Conservation (phyloP, 129 eudicot genomes). For the Centrapalus pauciflorus region DNA sequence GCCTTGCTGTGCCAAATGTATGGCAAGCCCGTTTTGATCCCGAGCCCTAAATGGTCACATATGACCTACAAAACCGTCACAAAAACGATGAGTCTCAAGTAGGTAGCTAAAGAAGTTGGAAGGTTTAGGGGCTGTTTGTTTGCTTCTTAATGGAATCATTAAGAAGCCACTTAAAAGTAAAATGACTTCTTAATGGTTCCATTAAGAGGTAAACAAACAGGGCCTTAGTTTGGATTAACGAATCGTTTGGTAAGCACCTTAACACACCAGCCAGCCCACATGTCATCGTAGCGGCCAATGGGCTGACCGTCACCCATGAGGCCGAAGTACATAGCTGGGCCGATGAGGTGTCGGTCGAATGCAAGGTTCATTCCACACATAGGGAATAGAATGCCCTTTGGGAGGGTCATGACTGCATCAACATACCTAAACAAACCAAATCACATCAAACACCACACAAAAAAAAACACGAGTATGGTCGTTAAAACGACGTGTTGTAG, state of each 20-base stretch:
- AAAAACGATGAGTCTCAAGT: background rate
- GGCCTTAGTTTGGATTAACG: background rate
- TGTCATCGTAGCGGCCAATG: slow-evolving; percentile 90
- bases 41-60: slow-evolving; percentile 71
- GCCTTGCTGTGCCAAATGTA: slow-evolving; percentile 84
- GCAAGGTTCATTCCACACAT: slow-evolving; percentile 98
- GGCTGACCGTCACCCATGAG: slow-evolving; percentile 99
- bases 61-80: slow-evolving; percentile 40
- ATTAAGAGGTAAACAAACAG: no score
- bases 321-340: slow-evolving; percentile 99
- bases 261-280: slow-evolving; percentile 98
- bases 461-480: background rate
- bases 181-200: no score
- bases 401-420: slow-evolving; percentile 84
- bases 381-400: slow-evolving; percentile 83
- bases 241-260: slow-evolving; percentile 42
- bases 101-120: no score
- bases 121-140: no score
- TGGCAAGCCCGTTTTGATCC: slow-evolving; percentile 65
- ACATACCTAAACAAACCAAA: slow-evolving; percentile 57
- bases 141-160: no score
- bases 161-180: no score
- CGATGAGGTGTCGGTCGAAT: slow-evolving; percentile 77
- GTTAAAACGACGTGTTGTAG: background rate
- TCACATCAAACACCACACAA: background rate